A percentile compares a stretch with the other conserved stretches of the same genome.
These are phyloP conservation scores for Pelargonium cotyledonis DNA, from an alignment of 441 rosid species.

Conservation along the genomic window DNA sequence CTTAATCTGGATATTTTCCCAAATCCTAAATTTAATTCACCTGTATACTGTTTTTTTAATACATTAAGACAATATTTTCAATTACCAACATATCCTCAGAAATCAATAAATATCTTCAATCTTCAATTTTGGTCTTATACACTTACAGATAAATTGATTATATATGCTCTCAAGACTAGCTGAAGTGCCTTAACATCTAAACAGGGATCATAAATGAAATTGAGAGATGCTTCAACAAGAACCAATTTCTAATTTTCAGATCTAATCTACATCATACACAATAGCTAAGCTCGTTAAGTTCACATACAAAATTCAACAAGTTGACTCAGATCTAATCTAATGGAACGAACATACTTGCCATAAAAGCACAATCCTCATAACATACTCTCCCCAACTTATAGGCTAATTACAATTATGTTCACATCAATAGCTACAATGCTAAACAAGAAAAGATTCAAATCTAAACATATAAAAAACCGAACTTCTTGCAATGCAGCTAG, in stretches of 20 bases:
- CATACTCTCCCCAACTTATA: background rate
- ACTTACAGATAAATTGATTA: no score
- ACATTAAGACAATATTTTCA: background rate
- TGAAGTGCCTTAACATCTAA: background rate
- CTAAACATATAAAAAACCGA: background rate
- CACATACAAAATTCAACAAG: background rate
- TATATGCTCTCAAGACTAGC: background rate
- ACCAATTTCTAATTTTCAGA: background rate
- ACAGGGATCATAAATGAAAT: background rate
- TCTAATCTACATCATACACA: background rate
- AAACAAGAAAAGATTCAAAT: background rate
- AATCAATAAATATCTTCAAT: background rate
- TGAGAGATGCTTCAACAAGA: background rate
- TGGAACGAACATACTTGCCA: background rate
- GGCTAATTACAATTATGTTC: background rate
- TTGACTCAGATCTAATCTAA: no score
- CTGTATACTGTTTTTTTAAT: no score
- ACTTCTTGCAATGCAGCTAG: background rate
- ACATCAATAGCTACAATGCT: background rate
- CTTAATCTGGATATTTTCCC: no score
- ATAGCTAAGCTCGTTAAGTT: background rate
- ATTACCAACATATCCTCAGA: background rate
- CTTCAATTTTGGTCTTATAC: background rate
- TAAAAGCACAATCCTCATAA: background rate
- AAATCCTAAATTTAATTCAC: no score